phyloP scores from a whole-genome alignment of 2,329 filamentous ascomycete genomes.

The Claviceps sp. region DNA sequence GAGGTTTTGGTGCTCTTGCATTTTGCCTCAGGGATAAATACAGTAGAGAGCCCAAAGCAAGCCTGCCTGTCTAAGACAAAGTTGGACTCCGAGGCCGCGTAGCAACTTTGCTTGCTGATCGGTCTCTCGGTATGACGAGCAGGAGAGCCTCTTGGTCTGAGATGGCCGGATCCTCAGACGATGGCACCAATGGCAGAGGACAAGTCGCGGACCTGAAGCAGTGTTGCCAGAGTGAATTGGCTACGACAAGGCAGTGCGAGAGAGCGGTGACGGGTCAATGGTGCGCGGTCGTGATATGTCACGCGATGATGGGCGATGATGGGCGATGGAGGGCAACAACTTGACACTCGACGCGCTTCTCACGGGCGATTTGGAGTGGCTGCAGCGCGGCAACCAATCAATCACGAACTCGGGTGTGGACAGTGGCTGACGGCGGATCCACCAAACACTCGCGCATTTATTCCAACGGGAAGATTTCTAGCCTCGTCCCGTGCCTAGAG shows the following conservation, averaged over 20 bases:
- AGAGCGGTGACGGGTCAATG: background rate
- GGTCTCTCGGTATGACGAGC: background rate
- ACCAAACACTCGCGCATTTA: no score
- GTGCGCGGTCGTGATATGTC: background rate
- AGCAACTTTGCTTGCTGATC: background rate
- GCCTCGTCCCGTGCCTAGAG: no score
- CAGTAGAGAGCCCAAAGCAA: background rate
- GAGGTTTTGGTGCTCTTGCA: background rate
- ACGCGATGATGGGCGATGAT: background rate
- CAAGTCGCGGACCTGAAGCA: background rate
- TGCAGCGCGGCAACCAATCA: background rate
- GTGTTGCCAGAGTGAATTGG: background rate
- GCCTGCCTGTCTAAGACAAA: background rate
- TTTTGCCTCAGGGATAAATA: no score
- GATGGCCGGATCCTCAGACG: background rate
- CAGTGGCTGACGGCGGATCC: background rate
- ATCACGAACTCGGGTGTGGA: background rate
- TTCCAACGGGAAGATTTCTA: no score
- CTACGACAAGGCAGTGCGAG: background rate
- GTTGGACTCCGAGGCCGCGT: background rate
- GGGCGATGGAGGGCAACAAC: background rate
- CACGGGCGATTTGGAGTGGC: background rate
- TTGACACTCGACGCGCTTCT: background rate
- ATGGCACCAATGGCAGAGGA: background rate
- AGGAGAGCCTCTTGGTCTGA: background rate